Conservation (phyloP, 257 asterid genomes). For the Rhazya stricta region DNA sequence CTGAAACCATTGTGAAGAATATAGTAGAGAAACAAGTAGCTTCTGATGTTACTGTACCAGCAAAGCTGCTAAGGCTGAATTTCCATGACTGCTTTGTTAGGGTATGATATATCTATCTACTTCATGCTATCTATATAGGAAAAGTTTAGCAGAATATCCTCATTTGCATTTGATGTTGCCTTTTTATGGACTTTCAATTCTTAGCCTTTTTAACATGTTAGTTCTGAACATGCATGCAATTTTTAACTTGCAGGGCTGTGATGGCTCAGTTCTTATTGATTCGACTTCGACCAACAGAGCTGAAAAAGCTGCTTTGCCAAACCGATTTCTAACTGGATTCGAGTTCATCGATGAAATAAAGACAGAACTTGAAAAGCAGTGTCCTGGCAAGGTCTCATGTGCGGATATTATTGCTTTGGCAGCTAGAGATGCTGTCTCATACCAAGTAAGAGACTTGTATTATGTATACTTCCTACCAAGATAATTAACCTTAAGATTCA, state of each 20-base stretch:
- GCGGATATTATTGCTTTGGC: conserved; percentile 31
- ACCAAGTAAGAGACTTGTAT: conserved; percentile 5
- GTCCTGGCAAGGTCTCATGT: conserved; percentile 28
- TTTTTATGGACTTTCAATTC: no score
- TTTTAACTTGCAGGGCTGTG: conserved; percentile 27
- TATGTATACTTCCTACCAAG: no score
- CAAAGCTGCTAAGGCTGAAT: conserved; percentile 33
- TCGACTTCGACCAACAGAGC: conserved; percentile 6
- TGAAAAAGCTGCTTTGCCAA: conserved; percentile 29
- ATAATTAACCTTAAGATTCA: background rate
- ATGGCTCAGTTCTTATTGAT: conserved; percentile 33
- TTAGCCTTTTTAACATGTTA: no score
- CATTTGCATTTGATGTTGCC: no score
- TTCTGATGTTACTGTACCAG: conserved; percentile 16
- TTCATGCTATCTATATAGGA: no score
- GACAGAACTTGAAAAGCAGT: conserved; percentile 21
- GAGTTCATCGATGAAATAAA: conserved; percentile 36
- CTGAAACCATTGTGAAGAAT: conserved; percentile 22
- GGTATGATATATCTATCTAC: conserved; percentile 17
- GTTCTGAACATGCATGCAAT: no score
- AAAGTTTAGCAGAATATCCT: no score
- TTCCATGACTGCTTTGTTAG: conserved; percentile 37
- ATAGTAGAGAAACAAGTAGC: conserved; percentile 24
- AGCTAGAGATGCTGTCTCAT: conserved; percentile 28
- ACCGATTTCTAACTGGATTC: conserved; percentile 19